These are phyloP conservation scores for Xerocomellus amylosporus DNA, from an alignment of 768 basidiomycete genomes.

Conservation along the genomic window DNA sequence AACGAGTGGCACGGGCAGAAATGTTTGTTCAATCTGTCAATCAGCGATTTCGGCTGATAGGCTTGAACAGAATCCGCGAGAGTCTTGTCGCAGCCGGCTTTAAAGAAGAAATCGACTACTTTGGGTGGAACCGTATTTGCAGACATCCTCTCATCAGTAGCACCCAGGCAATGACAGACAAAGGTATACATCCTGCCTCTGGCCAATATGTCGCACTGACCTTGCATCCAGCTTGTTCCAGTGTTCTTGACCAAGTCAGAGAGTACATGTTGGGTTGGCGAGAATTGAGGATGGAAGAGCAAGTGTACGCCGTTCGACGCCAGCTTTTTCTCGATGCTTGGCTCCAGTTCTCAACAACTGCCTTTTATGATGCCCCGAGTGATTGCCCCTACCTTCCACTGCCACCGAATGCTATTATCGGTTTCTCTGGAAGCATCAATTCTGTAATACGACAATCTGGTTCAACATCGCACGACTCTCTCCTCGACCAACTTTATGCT, in stretches of 20 bases:
- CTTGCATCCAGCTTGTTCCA: constrained; percentile 13
- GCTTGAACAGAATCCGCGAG: constrained; percentile 17
- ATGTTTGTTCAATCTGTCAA: constrained; percentile 15
- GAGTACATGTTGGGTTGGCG: constrained; percentile 32
- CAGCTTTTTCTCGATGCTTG: constrained; percentile 26
- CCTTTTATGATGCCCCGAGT: constrained; percentile 14
- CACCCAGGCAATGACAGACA: constrained; percentile 22
- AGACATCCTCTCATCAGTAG: constrained; percentile 28
- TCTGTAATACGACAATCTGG: constrained; percentile 24
- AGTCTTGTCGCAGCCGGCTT: constrained; percentile 21
- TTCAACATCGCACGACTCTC: constrained; percentile 3
- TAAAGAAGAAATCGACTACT: constrained; percentile 26
- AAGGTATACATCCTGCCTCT: constrained; percentile 12
- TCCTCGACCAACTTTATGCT: constrained; percentile 16
- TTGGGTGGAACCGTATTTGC: constrained; percentile 33
- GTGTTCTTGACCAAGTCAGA: constrained; percentile 19
- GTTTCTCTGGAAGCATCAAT: constrained; percentile 21
- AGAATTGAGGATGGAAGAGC: constrained; percentile 31
- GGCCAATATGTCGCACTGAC: constrained; percentile 4
- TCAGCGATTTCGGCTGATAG: constrained; percentile 4
- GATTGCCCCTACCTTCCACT: constrained; percentile 23
- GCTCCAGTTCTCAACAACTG: constrained; percentile 18
- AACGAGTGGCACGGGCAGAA: constrained; percentile 26
- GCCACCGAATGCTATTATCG: constrained; percentile 28
- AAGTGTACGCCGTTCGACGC: constrained; percentile 27